Evolutionary conservation across 768 basidiomycete species (phyloP).

Genomic region (Kondoa subrosea): DNA sequence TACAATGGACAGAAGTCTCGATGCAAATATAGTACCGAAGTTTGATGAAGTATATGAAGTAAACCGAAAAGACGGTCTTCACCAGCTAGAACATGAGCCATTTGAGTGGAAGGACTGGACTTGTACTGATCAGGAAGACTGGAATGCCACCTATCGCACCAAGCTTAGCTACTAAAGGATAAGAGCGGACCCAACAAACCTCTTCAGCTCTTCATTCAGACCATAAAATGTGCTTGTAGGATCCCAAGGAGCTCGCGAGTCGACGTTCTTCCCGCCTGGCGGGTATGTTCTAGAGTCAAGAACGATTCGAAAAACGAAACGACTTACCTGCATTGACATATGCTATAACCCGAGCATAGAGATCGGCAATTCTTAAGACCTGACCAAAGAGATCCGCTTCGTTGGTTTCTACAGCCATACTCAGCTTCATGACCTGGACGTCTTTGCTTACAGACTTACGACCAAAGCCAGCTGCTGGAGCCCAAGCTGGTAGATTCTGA

Average conservation of each 20-base stretch:
- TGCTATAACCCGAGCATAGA: neutral
- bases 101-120: neutral
- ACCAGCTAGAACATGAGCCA: neutral
- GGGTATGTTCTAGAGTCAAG: neutral
- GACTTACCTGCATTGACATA: neutral
- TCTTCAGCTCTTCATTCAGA: neutral
- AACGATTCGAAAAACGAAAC: neutral
- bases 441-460: too few species aligned
- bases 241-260: neutral
- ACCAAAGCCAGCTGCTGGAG: neutral
- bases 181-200: neutral
- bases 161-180: neutral
- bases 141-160: neutral
- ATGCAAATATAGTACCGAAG: conserved; percentile 5
- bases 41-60: neutral
- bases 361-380: neutral
- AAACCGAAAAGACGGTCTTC: neutral
- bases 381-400: conserved; percentile 1
- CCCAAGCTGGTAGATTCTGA: neutral
- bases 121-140: neutral
- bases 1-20: neutral
- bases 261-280: neutral
- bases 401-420: too few species aligned
- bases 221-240: neutral
- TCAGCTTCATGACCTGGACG: too few species aligned